Evolutionary conservation across 2,329 filamentous ascomycete species (phyloP), one percentile per base, ranked within the genome.

Genomic region (Tolypocladium sp.): DNA sequence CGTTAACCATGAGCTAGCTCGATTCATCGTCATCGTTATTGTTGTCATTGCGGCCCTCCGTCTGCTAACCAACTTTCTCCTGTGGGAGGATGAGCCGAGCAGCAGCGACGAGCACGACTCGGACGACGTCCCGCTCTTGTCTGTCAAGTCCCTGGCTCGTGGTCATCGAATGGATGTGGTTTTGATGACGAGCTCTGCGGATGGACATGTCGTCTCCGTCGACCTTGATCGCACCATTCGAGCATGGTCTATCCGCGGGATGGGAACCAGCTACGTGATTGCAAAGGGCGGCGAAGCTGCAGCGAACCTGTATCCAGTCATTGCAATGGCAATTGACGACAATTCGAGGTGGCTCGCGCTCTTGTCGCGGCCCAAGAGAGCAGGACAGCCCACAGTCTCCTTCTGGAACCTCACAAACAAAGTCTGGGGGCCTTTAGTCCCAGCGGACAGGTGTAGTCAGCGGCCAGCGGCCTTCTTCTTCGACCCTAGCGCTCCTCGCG

Each of bases 141-240:
- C 80, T 0, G 77, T 90, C 54, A 82, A 81, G 56, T 84, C 83
- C 2, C 69, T 92, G 13, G 76, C 77, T 33, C 77, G 80, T 17
- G 86, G 86, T 0, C 90, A 93, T 67, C 73, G 76, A 8, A 77
- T 93, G 15, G 90, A 93, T 67, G 79, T 93, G 44, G 83, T 84
- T 15, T 81, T 86, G 68, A 73, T 93, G 61, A 73, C 79, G 6
- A 79, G 86, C 20, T 88, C 84, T 8, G 75, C 80, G 1, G 82
- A 83, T 57, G 88, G 88, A 0, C 79, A 87, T 57, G 73, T 92
- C 27, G 82, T 87, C 6, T 89, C 88, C 2, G 80, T 89, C 42
- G 87, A 86, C 0, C 76, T 93, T 1, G 90, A 93, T 67, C 81
- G 88, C 55, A 77, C 79, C 13, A 85, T 91, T 17, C 80, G 84